phyloP scores from a whole-genome alignment of 257 asterid species.

The Solanum clarkiae region DNA sequence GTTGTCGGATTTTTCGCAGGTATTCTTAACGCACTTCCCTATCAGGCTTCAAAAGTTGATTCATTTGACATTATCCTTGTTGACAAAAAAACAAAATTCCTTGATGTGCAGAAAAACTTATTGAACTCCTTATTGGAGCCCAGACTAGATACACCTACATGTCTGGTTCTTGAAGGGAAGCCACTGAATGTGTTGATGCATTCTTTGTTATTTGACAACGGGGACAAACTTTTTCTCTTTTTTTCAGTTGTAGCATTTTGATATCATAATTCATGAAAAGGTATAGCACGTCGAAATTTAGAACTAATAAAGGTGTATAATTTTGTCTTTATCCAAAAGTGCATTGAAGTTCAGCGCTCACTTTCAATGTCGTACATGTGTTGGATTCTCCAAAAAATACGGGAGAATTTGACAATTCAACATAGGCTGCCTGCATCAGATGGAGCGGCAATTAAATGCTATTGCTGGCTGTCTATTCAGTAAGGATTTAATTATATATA shows the following conservation, averaged over 20 bases:
- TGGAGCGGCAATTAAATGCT: background rate
- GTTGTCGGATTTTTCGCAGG: conserved; percentile 73
- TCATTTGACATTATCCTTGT: background rate
- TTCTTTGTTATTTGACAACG: background rate
- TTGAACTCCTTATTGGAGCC: conserved; percentile 81
- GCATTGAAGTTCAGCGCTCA: background rate
- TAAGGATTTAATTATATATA: background rate
- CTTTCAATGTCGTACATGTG: background rate
- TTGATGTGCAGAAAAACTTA: conserved; percentile 61
- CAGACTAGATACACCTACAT: conserved; percentile 95
- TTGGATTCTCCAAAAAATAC: background rate
- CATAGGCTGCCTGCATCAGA: background rate
- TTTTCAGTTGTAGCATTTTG: background rate
- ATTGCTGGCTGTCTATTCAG: background rate
- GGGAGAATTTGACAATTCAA: background rate
- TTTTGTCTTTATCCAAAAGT: background rate
- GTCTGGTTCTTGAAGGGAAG: conserved; percentile 73
- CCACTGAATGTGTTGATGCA: background rate
- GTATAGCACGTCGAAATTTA: background rate
- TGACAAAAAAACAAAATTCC: background rate
- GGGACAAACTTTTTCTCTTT: background rate
- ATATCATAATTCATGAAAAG: background rate
- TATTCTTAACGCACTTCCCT: conserved; percentile 5
- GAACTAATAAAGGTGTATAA: background rate
- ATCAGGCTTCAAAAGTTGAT: background rate